These are phyloP conservation scores for Prunus davidiana DNA, from an alignment of 306 rosid genomes.

Conservation along the genomic window DNA sequence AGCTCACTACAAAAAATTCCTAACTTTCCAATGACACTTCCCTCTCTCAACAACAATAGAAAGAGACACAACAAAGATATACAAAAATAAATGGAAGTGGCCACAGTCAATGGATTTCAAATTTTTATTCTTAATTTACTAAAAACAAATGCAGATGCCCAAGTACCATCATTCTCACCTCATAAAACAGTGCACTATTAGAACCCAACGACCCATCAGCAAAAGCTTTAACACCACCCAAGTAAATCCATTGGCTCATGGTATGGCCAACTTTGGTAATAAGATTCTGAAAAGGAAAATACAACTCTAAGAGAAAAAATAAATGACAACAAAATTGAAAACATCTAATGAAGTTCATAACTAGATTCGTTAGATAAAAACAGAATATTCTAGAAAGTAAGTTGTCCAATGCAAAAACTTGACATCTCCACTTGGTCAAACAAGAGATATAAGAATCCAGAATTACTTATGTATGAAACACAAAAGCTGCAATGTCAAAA, in stretches of 20 bases:
- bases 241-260: constrained; percentile 74
- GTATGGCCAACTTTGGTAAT: constrained; percentile 46
- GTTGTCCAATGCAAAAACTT: not conserved
- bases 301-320: constrained; percentile 20
- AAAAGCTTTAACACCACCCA: constrained; percentile 92
- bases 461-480: too few relatives aligned
- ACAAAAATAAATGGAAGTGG: not conserved
- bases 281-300: constrained; percentile 49
- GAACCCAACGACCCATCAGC: constrained; percentile 91
- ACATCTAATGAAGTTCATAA: not conserved
- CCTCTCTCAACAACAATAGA: not conserved
- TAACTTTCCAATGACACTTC: not conserved
- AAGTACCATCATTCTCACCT: constrained; percentile 52
- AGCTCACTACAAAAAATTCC: not conserved
- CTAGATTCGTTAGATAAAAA: not conserved
- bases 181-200: constrained; percentile 70
- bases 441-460: not conserved
- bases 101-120: not conserved
- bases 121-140: not conserved
- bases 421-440: not conserved
- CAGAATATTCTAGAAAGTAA: not conserved
- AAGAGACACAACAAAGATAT: not conserved
- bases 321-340: constrained; percentile 9
- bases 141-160: constrained; percentile 7
- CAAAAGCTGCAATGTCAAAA: too few relatives aligned